A percentile compares a stretch with the other conserved stretches of the same genome.
Evolutionary conservation across 257 asterid species (phyloP).

Genomic region (Solanum clarkiae): DNA sequence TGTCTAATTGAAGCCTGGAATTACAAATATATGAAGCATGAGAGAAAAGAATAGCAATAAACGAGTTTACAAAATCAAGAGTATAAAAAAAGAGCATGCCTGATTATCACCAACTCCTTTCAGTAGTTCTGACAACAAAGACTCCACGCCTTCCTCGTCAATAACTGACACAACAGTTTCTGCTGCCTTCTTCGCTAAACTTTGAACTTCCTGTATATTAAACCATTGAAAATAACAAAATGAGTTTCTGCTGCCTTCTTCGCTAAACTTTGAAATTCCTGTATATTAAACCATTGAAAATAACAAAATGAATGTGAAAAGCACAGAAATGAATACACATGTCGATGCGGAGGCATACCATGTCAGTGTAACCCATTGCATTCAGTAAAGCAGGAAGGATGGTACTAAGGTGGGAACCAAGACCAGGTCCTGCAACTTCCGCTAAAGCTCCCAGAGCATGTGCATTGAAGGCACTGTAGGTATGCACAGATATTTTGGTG

Average conservation of each 20-base stretch:
- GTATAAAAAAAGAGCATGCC: conserved; percentile 30
- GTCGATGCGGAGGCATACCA: conserved; percentile 26
- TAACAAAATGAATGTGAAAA: background rate
- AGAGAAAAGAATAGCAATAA: background rate
- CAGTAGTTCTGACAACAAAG: conserved; percentile 76
- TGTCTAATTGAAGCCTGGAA: conserved; percentile 73
- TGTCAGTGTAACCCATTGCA: conserved; percentile 62
- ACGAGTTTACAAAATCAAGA: background rate
- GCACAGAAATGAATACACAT: background rate
- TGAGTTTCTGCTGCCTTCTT: conserved; percentile 82
- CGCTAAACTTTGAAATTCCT: conserved; percentile 64
- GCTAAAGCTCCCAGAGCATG: conserved; percentile 99
- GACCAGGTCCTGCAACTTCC: conserved; percentile 98
- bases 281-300: background rate
- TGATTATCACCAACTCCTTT: conserved; percentile 80
- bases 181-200: conserved; percentile 76
- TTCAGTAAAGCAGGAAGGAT: conserved; percentile 83
- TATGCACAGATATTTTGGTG: conserved; percentile 6
- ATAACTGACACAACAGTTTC: conserved; percentile 92
- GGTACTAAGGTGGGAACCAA: conserved; percentile 75
- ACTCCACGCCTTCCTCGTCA: conserved; percentile 84
- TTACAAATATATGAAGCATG: conserved; percentile 7
- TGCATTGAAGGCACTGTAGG: conserved; percentile 83
- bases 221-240: background rate
- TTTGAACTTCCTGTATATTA: conserved; percentile 38